A percentile compares a stretch with the other conserved stretches of the same genome.
Evolutionary conservation across 2,329 filamentous ascomycete species (phyloP).

Genomic region (Alternaria ethzedia): DNA sequence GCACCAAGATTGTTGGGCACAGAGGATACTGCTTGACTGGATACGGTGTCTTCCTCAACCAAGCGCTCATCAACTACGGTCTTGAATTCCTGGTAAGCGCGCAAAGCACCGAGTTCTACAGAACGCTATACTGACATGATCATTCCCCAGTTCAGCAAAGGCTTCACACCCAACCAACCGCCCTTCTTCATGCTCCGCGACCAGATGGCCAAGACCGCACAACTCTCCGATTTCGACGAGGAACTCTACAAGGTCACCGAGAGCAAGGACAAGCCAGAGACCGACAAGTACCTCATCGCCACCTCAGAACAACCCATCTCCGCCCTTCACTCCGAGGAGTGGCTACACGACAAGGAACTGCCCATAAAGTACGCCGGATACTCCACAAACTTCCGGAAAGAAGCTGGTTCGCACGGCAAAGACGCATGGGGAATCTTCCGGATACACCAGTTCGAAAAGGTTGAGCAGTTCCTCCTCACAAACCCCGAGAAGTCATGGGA

Average conservation of each 20-base stretch:
- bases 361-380: slow-evolving; percentile 90
- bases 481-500: slow-evolving; percentile 88
- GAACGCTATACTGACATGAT: background rate
- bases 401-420: slow-evolving; percentile 88
- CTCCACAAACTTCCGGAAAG: slow-evolving; percentile 93
- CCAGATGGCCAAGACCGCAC: slow-evolving; percentile 97
- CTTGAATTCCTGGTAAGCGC: slow-evolving; percentile 6
- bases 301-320: slow-evolving; percentile 96
- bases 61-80: slow-evolving; percentile 93
- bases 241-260: slow-evolving; percentile 95
- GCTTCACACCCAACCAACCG: slow-evolving; percentile 75
- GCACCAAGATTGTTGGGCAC: slow-evolving; percentile 85
- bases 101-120: background rate
- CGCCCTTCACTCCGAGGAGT: slow-evolving; percentile 90
- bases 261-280: slow-evolving; percentile 77
- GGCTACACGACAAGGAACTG: slow-evolving; percentile 78
- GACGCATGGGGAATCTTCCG: slow-evolving; percentile 99
- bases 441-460: slow-evolving; percentile 93
- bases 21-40: slow-evolving; percentile 90
- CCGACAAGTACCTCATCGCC: slow-evolving; percentile 78
- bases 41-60: slow-evolving; percentile 90
- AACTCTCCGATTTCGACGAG: slow-evolving; percentile 96
- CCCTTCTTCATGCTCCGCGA: slow-evolving; percentile 81
- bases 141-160: slow-evolving; percentile 63
- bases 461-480: slow-evolving; percentile 56